A percentile compares a stretch with the other conserved stretches of the same genome.
phyloP scores from a whole-genome alignment of 352 stramenopile genomes.

The Pythium oligandrum region DNA sequence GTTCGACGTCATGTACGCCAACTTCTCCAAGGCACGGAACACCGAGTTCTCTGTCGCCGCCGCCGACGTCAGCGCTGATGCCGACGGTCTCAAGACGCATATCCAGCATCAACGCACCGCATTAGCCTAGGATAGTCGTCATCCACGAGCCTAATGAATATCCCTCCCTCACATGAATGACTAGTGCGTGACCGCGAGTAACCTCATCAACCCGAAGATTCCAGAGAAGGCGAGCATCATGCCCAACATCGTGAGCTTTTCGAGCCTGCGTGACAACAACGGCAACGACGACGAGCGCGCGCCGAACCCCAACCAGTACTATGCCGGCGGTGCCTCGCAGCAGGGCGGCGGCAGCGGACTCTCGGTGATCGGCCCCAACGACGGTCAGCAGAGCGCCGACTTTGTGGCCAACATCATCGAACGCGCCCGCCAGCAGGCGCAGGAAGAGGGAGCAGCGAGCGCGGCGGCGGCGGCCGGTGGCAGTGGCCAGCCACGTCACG shows the following conservation, averaged over 20 bases:
- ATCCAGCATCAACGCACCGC: slow-evolving; percentile 64
- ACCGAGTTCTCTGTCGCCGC: slow-evolving; percentile 63
- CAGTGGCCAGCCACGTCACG: slow-evolving; percentile 33
- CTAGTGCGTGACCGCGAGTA: not conserved
- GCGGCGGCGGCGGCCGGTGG: slow-evolving; percentile 10
- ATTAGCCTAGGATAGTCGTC: slow-evolving; percentile 29
- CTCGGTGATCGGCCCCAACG: slow-evolving; percentile 59
- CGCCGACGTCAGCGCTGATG: slow-evolving; percentile 35
- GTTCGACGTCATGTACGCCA: slow-evolving; percentile 68
- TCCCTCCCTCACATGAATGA: too few species aligned
- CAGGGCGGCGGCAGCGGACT: slow-evolving; percentile 71
- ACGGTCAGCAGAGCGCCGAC: slow-evolving; percentile 29
- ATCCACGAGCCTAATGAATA: not conserved
- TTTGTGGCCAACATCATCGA: slow-evolving; percentile 80
- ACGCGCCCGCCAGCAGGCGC: slow-evolving; percentile 67
- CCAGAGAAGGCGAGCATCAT: slow-evolving; percentile 21
- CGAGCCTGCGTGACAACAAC: slow-evolving; percentile 49
- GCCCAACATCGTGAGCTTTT: slow-evolving; percentile 81
- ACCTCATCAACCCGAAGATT: not conserved
- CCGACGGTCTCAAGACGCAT: slow-evolving; percentile 48
- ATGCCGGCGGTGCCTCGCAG: slow-evolving; percentile 59
- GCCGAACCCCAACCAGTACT: slow-evolving; percentile 58
- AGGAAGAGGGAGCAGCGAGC: slow-evolving; percentile 15
- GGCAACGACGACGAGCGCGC: slow-evolving; percentile 27
- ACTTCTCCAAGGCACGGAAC: slow-evolving; percentile 64